Percentiles rank a stretch among this genome's conserved stretches.
Conservation (phyloP, 495 filamentous ascomycete genomes). For the Penicillium argentinense region DNA sequence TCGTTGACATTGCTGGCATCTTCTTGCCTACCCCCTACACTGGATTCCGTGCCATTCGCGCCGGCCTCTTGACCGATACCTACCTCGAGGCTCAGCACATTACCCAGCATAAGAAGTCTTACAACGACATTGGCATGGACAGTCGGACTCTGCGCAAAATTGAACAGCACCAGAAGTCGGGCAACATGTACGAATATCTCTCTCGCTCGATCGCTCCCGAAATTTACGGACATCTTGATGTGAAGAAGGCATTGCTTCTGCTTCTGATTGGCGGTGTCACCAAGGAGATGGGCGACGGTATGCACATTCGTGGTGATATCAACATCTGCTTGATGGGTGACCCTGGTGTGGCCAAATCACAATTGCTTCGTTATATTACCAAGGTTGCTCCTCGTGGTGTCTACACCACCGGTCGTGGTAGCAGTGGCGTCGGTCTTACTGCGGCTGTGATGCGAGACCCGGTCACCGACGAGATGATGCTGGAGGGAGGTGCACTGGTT, state of each 20-base stretch:
- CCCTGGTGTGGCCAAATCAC: conserved; percentile 98
- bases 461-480: conserved; percentile 97
- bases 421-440: conserved; percentile 94
- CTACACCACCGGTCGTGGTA: conserved; percentile 95
- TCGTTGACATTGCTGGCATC: conserved; percentile 89
- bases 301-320: conserved; percentile 97
- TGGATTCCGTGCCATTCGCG: conserved; percentile 93
- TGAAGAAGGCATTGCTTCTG: conserved; percentile 94
- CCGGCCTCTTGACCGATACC: conserved; percentile 92
- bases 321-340: conserved; percentile 99
- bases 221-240: conserved; percentile 93
- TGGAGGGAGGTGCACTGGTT: conserved; percentile 94
- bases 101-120: conserved; percentile 95
- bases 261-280: conserved; percentile 95
- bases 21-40: conserved; percentile 98
- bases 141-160: conserved; percentile 75
- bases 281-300: conserved; percentile 96
- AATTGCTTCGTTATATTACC: conserved; percentile 95
- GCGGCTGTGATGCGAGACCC: conserved; percentile 98
- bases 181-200: conserved; percentile 91
- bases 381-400: conserved; percentile 97
- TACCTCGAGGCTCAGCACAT: conserved; percentile 94
- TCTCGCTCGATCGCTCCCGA: conserved; percentile 95
- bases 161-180: conserved; percentile 72
- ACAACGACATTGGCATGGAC: conserved; percentile 82